Percentiles rank a stretch among this genome's conserved stretches.
Evolutionary conservation across 441 rosid species (phyloP).

Genomic region (Eutrema salsugineum): DNA sequence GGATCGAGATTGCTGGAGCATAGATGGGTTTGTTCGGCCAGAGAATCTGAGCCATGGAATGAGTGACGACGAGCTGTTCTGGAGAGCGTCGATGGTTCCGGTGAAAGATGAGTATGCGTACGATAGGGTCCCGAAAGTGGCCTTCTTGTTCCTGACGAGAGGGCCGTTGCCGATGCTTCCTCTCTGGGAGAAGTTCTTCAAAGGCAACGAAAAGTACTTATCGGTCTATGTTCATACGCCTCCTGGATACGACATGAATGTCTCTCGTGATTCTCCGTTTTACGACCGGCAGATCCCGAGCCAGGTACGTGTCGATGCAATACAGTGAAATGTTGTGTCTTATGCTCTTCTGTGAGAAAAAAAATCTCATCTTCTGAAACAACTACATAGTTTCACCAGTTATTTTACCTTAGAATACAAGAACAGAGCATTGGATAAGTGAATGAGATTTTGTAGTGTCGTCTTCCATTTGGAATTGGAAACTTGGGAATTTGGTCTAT

Average conservation of each 20-base stretch:
- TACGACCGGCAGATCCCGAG: conserved; percentile 74
- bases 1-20: conserved; percentile 40
- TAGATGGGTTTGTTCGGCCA: conserved; percentile 46
- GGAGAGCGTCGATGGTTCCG: conserved; percentile 92
- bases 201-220: conserved; percentile 53
- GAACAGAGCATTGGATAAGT: background rate
- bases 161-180: conserved; percentile 87
- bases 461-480: background rate
- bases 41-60: conserved; percentile 49
- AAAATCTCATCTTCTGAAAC: background rate
- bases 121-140: conserved; percentile 63
- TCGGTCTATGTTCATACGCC: conserved; percentile 73
- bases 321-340: background rate
- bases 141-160: conserved; percentile 90
- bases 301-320: conserved; percentile 42
- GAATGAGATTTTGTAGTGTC: background rate
- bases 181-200: conserved; percentile 90
- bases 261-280: conserved; percentile 62
- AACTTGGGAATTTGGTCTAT: background rate
- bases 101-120: conserved; percentile 58
- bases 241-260: conserved; percentile 50
- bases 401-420: background rate
- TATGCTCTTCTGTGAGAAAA: background rate
- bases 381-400: background rate
- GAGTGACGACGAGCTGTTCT: conserved; percentile 68